Base-by-base conservation (phyloP, 2,329 filamentous ascomycete species). In the Colletotrichum magnum region DNA sequence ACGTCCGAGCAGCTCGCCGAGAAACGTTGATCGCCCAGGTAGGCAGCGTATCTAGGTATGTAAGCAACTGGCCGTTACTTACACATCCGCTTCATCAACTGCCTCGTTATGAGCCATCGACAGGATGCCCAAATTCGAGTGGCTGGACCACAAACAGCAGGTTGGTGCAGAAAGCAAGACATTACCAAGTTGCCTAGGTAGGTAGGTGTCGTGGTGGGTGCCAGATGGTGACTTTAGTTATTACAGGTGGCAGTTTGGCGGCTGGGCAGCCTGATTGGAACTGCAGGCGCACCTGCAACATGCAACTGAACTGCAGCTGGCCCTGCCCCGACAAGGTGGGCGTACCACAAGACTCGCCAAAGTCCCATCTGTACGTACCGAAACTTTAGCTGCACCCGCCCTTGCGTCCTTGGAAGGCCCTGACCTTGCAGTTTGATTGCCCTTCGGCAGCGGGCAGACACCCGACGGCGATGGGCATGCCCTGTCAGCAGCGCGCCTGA, bases 401-500 rank as follows among this genome's bases (percentile, higher is more conserved):
- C 32, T 36, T 3, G 32, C 32, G 32, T 36, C 32, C 32, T 36
- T 36, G 32, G 32, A 36, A 36, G 32, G 10, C 32, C 7, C 4
- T 36, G 32, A 36, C 32, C 32, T 43, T 43, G 41, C 41, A 43
- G 41, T 43, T 43, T 43, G 41, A 43, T 43, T 43, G 41, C 41
- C 13, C 13, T 43, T 43, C 41, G 43, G 57, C 28, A 50, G 36
- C 21, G 21, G 18, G 13, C 21, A 48, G 43, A 41, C 47, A 58
- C 56, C 57, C 32, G 28, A 50, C n/a, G 57, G 57, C n/a, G 28
- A 36, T 32, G 57, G 57, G 50, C 57, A 50, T 59, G 48, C 50
- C 58, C 41, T 53, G 63, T 24, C 47, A n/a, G 12, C 57, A 66
- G 50, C 63, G 64, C 64, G 64, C 64, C 63, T 68, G 64, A 50